A percentile compares a stretch with the other conserved stretches of the same genome.
phyloP scores from a whole-genome alignment of 768 basidiomycete genomes.

The Sutorius australiensis region DNA sequence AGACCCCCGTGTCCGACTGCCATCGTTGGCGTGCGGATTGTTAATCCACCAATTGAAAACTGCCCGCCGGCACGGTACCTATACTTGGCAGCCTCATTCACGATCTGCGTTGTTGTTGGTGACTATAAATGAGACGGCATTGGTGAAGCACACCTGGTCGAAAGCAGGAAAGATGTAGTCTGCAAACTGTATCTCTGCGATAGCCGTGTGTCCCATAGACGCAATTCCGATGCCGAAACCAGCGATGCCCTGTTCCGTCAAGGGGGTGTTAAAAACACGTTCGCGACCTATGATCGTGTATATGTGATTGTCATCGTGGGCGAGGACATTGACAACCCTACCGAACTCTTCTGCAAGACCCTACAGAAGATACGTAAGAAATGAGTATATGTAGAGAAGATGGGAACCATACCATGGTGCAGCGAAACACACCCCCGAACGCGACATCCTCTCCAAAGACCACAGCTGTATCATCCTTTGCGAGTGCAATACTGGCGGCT shows the following conservation, averaged over 20 bases:
- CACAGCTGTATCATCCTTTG: constrained; percentile 82
- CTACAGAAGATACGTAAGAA: constrained; percentile 33
- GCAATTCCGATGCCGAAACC: constrained; percentile 93
- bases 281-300: constrained; percentile 61
- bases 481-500: constrained; percentile 64
- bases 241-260: constrained; percentile 91
- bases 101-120: constrained; percentile 49
- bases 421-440: constrained; percentile 93
- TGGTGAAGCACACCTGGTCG: constrained; percentile 62
- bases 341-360: constrained; percentile 93
- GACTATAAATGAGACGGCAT: background rate
- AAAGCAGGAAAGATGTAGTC: constrained; percentile 95
- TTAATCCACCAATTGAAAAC: constrained; percentile 78
- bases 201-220: constrained; percentile 89
- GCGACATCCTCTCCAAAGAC: constrained; percentile 92
- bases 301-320: background rate
- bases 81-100: constrained; percentile 93
- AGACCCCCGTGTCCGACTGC: constrained; percentile 89
- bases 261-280: constrained; percentile 92
- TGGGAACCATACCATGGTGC: constrained; percentile 68
- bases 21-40: constrained; percentile 84
- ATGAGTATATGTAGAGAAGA: background rate
- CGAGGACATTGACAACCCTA: constrained; percentile 30
- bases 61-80: constrained; percentile 85
- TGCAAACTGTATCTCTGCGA: constrained; percentile 89